Evolutionary conservation across 176 grass and related monocot genomes (phyloP).

Genomic region (Poa annua): DNA sequence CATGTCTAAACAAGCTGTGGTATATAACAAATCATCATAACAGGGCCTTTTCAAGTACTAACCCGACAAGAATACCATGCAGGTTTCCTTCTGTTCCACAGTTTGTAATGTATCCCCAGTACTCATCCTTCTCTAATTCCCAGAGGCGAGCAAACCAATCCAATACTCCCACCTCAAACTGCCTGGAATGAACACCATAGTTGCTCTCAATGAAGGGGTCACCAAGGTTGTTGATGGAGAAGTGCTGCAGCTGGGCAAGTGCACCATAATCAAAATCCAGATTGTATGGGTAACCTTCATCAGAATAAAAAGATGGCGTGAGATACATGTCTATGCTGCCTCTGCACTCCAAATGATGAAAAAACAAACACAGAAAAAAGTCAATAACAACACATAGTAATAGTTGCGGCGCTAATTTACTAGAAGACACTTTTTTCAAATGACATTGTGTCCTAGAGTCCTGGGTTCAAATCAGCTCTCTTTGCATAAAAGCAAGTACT

Average conservation of each 20-base stretch:
- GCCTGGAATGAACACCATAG: conserved; percentile 17
- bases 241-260: conserved; percentile 1
- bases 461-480: no score
- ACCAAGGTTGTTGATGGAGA: conserved; percentile 19
- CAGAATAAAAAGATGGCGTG: background rate
- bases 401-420: background rate
- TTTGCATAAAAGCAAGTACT: background rate
- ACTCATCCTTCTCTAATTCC: conserved; percentile 2
- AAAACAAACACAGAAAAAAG: background rate
- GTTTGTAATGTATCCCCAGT: conserved; percentile 14
- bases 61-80: conserved; percentile 18
- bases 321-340: background rate
- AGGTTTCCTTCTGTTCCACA: conserved; percentile 23
- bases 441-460: no score
- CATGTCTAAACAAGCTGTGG: background rate
- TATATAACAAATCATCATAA: background rate
- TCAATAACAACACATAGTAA: background rate
- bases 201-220: conserved; percentile 4
- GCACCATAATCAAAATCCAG: conserved; percentile 20
- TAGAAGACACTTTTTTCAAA: no score
- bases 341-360: background rate
- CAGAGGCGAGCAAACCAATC: conserved; percentile 15
- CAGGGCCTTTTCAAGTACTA: background rate
- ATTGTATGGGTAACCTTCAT: conserved; percentile 19
- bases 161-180: conserved; percentile 13